Evolutionary conservation across 176 grass and related monocot genomes (phyloP).

Genomic region (Carex myosuroides): DNA sequence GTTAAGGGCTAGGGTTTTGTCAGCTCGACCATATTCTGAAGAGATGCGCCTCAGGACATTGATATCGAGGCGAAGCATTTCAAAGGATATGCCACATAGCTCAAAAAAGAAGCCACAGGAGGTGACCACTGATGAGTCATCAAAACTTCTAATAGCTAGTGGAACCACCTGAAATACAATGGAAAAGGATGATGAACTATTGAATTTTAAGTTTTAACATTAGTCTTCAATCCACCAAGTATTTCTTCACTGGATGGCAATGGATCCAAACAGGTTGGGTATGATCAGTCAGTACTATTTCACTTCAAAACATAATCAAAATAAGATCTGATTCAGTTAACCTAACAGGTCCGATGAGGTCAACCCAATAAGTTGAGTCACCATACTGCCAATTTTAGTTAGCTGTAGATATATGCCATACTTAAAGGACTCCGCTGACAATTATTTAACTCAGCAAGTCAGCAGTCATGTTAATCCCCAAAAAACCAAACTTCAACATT

Average conservation of each 20-base stretch:
- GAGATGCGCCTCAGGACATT: constrained; percentile 72
- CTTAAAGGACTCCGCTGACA: neutral
- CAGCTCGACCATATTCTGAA: constrained; percentile 50
- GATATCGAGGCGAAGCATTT: constrained; percentile 92
- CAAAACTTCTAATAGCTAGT: constrained; percentile 83
- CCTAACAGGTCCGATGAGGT: neutral
- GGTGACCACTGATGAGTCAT: constrained; percentile 69
- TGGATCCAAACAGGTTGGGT: neutral
- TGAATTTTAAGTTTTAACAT: neutral
- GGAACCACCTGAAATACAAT: constrained; percentile 62
- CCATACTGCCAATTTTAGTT: neutral
- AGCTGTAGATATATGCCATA: neutral
- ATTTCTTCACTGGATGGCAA: neutral
- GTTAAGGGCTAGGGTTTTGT: constrained; percentile 46
- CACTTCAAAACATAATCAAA: neutral
- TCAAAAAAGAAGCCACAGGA: constrained; percentile 79
- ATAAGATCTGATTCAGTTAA: neutral
- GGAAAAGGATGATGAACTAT: neutral
- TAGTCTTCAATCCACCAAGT: neutral
- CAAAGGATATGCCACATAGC: constrained; percentile 89
- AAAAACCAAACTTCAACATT: neutral
- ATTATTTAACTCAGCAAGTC: neutral
- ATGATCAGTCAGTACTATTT: neutral
- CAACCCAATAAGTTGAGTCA: neutral
- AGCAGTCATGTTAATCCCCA: neutral